Base-by-base conservation (phyloP, 2,329 filamentous ascomycete species). In the Trichoderma harzianum region DNA sequence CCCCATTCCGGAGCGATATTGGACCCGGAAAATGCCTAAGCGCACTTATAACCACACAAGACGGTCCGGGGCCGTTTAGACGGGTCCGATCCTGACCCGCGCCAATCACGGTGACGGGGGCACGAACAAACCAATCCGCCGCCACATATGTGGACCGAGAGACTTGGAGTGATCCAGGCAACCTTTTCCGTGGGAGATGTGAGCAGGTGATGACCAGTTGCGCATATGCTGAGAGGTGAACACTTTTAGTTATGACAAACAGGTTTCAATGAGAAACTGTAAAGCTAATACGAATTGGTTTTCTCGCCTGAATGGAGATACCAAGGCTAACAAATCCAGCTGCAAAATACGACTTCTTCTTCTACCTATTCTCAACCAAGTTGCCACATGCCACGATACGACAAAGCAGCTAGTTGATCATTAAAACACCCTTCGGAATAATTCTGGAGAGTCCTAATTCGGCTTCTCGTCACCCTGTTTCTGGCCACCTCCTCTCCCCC, bases 21-120 rank as follows among this genome's bases (percentile, higher is more conserved):
- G 26, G 39, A 28, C 66, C 66, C 66, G 57, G 57, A 69, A 69
- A 67, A 69, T 62, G 39, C 66, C 66, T 61, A 69, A 62, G 66
- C 57, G 66, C 57, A 62, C 32, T 67, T 55, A 39, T 55, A 58
- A 57, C 51, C 64, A 67, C 28, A n/a, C 32, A 51, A 24, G 47
- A 30, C 47, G 28, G 55, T 62, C 57, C 36, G 57, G 57, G 57
- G 39, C 66, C 66, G 66, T 69, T 36, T 60, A 61, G 66, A 62
- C 66, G 66, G 66, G 66, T 43, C 57, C 66, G 39, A 32, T 61
- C 39, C 39, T 62, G 66, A 69, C 66, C 66, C 66, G 66, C 66
- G 36, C 66, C 66, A 69, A 69, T 69, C 66, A 69, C 66, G 28
- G 57, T 24, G 28, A 51, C 21, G 24, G 66, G 26, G 66, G n/a